These are phyloP conservation scores for Mycena rebaudengoi DNA, from an alignment of 768 basidiomycete genomes.

Conservation along the genomic window DNA sequence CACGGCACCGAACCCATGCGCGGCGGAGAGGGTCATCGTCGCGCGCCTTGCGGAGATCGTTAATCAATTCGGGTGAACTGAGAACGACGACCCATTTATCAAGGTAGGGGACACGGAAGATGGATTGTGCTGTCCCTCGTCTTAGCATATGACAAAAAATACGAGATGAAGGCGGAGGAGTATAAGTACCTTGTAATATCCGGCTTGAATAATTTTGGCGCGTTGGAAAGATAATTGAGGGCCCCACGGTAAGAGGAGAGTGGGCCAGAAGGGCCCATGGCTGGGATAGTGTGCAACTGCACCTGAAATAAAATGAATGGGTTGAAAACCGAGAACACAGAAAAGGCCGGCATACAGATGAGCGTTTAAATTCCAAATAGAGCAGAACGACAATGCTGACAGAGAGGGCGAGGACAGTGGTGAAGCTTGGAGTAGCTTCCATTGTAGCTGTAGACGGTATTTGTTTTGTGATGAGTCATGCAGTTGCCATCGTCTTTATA, in stretches of 20 bases:
- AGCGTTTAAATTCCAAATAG: too few species aligned
- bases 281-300: not conserved
- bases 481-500: too few species aligned
- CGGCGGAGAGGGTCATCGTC: conserved; percentile 43
- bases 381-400: too few species aligned
- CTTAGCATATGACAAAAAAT: not conserved
- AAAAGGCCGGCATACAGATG: too few species aligned
- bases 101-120: conserved; percentile 52
- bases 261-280: not conserved
- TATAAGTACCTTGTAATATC: conserved; percentile 35
- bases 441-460: too few species aligned
- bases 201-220: conserved; percentile 36
- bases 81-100: conserved; percentile 56
- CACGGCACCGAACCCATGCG: conserved; percentile 38
- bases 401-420: too few species aligned
- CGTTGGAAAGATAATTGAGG: not conserved
- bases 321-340: too few species aligned
- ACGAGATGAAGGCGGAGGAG: not conserved
- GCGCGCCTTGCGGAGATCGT: conserved; percentile 54
- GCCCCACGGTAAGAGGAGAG: not conserved
- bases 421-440: too few species aligned
- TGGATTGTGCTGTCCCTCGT: conserved; percentile 21
- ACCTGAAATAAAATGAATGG: not conserved
- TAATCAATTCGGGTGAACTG: conserved; percentile 49
- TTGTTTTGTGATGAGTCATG: too few species aligned